These are phyloP conservation scores for Lachancea quebecensis DNA, from an alignment of 805 yeast genomes.

Conservation along the genomic window DNA sequence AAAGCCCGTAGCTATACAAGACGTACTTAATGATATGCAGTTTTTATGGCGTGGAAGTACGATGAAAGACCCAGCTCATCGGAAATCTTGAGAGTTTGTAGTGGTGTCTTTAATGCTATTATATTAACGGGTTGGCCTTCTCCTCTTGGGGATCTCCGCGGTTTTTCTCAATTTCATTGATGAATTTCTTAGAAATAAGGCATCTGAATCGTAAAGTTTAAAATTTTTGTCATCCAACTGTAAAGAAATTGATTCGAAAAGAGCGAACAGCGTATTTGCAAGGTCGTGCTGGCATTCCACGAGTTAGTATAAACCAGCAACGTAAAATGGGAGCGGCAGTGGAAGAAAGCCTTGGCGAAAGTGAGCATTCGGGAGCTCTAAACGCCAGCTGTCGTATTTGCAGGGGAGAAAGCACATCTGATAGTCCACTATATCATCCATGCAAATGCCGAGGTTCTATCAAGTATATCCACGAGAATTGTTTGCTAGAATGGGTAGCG, in stretches of 20 bases:
- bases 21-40: no score
- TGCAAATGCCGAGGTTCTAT: slow-evolving; percentile 93
- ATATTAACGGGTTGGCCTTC: no score
- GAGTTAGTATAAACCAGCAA: background rate
- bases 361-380: slow-evolving; percentile 5
- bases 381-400: slow-evolving; percentile 78
- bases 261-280: background rate
- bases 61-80: no score
- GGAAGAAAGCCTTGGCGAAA: slow-evolving; percentile 1
- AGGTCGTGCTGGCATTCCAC: background rate
- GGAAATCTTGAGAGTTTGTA: no score
- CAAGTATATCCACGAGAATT: slow-evolving; percentile 87
- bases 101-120: no score
- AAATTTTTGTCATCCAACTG: background rate
- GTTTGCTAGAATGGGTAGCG: slow-evolving; percentile 80
- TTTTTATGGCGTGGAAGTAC: no score
- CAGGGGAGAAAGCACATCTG: slow-evolving; percentile 77
- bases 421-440: slow-evolving; percentile 81
- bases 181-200: background rate
- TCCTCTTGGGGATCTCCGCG: no score
- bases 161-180: no score
- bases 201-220: background rate
- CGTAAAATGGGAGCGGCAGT: background rate
- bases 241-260: background rate
- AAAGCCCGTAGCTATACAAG: no score